Evolutionary conservation across 2,329 filamentous ascomycete species (phyloP), one percentile per base, ranked within the genome.

Genomic region (Ophiocordyceps australis): DNA sequence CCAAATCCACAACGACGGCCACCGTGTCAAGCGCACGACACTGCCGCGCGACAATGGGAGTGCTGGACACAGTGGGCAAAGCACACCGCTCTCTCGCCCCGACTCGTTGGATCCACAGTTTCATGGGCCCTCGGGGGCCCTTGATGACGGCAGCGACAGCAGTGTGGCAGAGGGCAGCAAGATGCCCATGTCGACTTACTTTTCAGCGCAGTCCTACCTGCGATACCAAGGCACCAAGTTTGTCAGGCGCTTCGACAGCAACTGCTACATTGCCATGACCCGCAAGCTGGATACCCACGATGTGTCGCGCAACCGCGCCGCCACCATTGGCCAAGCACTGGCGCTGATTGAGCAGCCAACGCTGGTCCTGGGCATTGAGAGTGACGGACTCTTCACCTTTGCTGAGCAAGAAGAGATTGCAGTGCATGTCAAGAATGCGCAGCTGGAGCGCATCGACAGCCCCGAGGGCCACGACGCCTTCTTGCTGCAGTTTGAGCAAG

Each of bases 211-310:
- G 49, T 94, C 85, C 1, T 98, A 98, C 51, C 67, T 98, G 22
- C 78, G 89, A 13, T 98, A 98, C 51, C 89, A 98, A 52, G 86
- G 83, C 29, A 69, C 76, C 40, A 98, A 98, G 50, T 98, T 98
- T 41, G 89, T 95, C 40, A 83, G 80, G 49, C 78, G 89, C 8
- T 98, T 95, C 49, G 89, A 98, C 50, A 81, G 83, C 41, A 98
- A 98, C 50, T 98, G 89, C 56, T 98, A 98, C 56, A 95, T 98
- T 38, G 85, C 89, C 37, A 94, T 98, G 51, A 95, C 89, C 5
- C 77, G 89, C 41, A 98, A 98, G 52, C 68, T 98, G 11, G 89
- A 98, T 47, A 95, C 89, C 0, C 89, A 98, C 50, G 89, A 98
- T 46, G 72, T 98, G 15, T 91, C 83, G 10, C 70, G 85, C 22